Base-by-base conservation (phyloP, 805 yeast genomes). In the Candida berthetii region DNA sequence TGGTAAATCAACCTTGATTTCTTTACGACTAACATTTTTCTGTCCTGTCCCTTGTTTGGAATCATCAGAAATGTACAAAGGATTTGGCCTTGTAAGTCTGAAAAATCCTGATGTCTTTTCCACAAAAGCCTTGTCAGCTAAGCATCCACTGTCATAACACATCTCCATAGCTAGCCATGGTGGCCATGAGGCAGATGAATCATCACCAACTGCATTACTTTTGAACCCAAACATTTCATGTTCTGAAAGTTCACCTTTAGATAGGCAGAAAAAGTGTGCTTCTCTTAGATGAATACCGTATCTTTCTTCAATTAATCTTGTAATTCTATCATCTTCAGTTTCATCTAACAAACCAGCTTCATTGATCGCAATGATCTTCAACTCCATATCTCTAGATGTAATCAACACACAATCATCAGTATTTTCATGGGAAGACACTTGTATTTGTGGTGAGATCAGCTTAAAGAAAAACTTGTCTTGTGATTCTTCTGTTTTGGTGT, bases 141-240 rank as follows among this genome's bases (percentile, higher is more conserved):
- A 54, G 6, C 63, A 37, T 0, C 66, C 64, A 10, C 72, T 66
- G 36, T 73, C 72, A 48, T 74, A 76, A 53, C 83, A 77, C 50
- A 77, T 69, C 54, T 82, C 89, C 40, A 78, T 49, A 1, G 85
- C 85, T 17, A 82, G 50, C 72, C 76, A 73, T 0, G 87, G 87
- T 0, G 87, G 85, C 87, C 87, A 82, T 54, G 58, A 50, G 4
- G 4, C 2, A 7, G 17, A 17, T 1, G 54, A 46, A 4, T 45
- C 49, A 11, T 60, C 55, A 7, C 65, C 58, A 35, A 58, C 58
- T 13, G 58, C 55, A 35, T 51, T 48, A 22, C 32, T 20, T 37
- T 57, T 59, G 22, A 65, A 54, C 13, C 60, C 60, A 41, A 62
- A 62, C 19, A 58, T 57, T 15, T 61, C 64, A 7, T 58, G 59